Conservation (phyloP, 2,329 filamentous ascomycete genomes). For the Calonectria crousiana region DNA sequence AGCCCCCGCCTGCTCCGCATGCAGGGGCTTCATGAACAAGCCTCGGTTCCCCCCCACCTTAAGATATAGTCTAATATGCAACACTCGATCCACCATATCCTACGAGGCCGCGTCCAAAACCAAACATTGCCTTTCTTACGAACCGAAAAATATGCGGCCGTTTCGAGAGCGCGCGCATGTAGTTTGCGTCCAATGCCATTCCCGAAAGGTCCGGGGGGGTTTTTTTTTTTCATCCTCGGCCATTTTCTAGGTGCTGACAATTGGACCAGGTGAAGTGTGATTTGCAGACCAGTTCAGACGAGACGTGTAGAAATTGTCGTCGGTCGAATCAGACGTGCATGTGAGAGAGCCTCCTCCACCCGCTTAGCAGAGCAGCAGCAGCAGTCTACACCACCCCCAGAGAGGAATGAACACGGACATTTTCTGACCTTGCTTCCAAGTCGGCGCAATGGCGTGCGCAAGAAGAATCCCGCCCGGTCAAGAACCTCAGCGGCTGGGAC, state of each 20-base stretch:
- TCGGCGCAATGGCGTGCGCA: slow-evolving; percentile 19
- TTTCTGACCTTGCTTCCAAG: not conserved
- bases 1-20: not conserved
- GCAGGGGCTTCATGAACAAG: not conserved
- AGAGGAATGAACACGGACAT: not conserved
- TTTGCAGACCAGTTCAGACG: slow-evolving; percentile 12
- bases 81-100: not conserved
- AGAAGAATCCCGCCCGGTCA: not conserved
- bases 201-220: slow-evolving; percentile 10
- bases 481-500: not conserved
- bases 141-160: not conserved
- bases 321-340: slow-evolving; percentile 10
- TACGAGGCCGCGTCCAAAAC: not conserved
- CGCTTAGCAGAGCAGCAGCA: not conserved
- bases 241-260: not conserved
- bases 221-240: no score
- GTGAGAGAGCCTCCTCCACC: not conserved
- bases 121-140: not conserved
- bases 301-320: slow-evolving; percentile 14
- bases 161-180: slow-evolving; percentile 18
- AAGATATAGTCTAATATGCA: not conserved
- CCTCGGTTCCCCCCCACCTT: not conserved
- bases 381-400: not conserved
- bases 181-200: slow-evolving; percentile 20
- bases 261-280: slow-evolving; percentile 20